Evolutionary conservation across 495 filamentous ascomycete genomes (phyloP).

Genomic region (Penicillium goetzii): DNA sequence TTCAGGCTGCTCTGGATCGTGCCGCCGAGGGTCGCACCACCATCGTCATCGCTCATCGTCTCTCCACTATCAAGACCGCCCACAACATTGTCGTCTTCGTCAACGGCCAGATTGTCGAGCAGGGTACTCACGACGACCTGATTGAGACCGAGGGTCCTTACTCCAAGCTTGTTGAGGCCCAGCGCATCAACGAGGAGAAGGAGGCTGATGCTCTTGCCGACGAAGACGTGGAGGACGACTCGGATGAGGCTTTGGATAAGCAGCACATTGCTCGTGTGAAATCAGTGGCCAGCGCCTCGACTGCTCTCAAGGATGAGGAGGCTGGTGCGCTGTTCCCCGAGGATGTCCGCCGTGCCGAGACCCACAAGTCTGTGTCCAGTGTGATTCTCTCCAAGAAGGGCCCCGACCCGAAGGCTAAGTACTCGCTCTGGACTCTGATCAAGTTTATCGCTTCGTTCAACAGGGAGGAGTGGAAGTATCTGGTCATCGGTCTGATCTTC

Average conservation of each 20-base stretch:
- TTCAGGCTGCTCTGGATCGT: constrained; percentile 88
- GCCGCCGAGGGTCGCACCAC: constrained; percentile 91
- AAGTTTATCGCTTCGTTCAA: constrained; percentile 87
- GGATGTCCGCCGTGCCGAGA: constrained; percentile 51
- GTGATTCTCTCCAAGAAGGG: constrained; percentile 61
- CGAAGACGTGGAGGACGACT: constrained; percentile 35
- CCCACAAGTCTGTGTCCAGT: constrained; percentile 76
- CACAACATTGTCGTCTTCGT: constrained; percentile 96
- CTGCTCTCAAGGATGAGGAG: constrained; percentile 25
- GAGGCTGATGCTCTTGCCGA: constrained; percentile 51
- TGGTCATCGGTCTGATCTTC: constrained; percentile 77
- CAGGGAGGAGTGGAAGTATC: constrained; percentile 67
- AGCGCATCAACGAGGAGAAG: constrained; percentile 71
- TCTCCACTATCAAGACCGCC: constrained; percentile 91
- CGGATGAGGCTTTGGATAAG: constrained; percentile 24
- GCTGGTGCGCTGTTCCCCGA: constrained; percentile 24
- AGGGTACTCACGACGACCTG: constrained; percentile 78
- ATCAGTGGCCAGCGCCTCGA: constrained; percentile 37
- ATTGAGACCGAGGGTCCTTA: constrained; percentile 66
- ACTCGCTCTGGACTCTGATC: constrained; percentile 81
- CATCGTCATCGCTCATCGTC: constrained; percentile 91
- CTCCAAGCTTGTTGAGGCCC: constrained; percentile 76
- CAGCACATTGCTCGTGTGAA: constrained; percentile 36
- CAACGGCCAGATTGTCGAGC: constrained; percentile 83
- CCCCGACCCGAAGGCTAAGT: constrained; percentile 54